A percentile compares a stretch with the other conserved stretches of the same genome.
These are phyloP conservation scores for Pythium sukuiense DNA, from an alignment of 352 stramenopile species.

Conservation along the genomic window DNA sequence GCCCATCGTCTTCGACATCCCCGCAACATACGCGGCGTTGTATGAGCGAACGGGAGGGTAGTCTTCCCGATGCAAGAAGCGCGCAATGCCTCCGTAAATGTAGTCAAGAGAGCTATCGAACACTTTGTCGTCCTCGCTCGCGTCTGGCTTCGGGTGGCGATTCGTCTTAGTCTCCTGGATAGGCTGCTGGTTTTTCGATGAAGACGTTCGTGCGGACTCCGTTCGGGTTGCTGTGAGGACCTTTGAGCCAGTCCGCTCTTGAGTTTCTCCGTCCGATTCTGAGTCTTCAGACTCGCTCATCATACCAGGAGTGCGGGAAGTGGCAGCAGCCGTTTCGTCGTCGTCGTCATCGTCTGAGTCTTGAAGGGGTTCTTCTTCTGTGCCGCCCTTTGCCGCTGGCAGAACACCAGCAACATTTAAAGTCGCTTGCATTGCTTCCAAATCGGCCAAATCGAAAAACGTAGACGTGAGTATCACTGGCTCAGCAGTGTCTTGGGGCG, in stretches of 20 bases:
- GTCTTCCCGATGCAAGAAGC: conserved; percentile 65
- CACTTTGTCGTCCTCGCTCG: conserved; percentile 24
- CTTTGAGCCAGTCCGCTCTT: not conserved
- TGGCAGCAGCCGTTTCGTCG: conserved; percentile 7
- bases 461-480: conserved; percentile 11
- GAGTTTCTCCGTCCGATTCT: conserved; percentile 12
- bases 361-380: conserved; percentile 4
- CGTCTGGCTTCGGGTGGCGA: not conserved
- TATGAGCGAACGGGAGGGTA: conserved; percentile 60
- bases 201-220: not conserved
- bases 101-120: conserved; percentile 55
- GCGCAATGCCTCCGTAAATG: conserved; percentile 54
- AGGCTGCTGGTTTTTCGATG: not conserved
- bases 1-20: conserved; percentile 58
- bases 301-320: not conserved
- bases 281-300: conserved; percentile 29
- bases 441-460: conserved; percentile 33
- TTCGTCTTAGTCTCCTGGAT: not conserved
- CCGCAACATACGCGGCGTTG: conserved; percentile 54
- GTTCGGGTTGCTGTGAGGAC: not conserved
- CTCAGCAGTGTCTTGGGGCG: not conserved
- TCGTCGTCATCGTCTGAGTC: conserved; percentile 46
- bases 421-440: conserved; percentile 32
- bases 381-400: not conserved
- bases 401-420: conserved; percentile 4